Conservation (phyloP, 306 rosid species). For the Oxytropis ochrocephala region DNA sequence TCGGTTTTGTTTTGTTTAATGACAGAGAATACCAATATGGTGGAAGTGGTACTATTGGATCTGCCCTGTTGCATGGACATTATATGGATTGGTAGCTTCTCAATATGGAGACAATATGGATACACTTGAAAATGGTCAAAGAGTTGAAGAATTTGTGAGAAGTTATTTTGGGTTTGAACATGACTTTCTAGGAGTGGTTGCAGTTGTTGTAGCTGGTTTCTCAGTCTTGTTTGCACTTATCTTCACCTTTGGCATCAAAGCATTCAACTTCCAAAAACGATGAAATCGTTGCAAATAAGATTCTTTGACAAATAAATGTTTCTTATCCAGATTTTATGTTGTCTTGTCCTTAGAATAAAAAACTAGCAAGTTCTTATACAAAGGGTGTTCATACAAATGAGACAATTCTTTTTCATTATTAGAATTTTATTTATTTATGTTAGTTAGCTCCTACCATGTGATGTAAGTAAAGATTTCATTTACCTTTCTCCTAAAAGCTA, state of each 20-base stretch:
- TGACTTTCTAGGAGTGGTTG: slow-evolving; percentile 52
- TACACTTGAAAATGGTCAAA: slow-evolving; percentile 54
- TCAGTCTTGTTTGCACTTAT: slow-evolving; percentile 56
- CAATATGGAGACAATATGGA: slow-evolving; percentile 57
- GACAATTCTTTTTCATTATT: not conserved
- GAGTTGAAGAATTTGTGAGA: slow-evolving; percentile 51
- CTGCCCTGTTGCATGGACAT: slow-evolving; percentile 83
- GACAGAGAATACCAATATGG: slow-evolving; percentile 86
- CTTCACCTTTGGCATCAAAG: slow-evolving; percentile 52
- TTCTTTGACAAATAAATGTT: not conserved
- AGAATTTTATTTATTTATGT: not conserved
- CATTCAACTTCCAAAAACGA: slow-evolving; percentile 64
- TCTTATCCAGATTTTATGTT: not conserved
- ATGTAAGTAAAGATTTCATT: not conserved
- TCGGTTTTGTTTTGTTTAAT: not conserved
- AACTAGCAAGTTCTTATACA: not conserved
- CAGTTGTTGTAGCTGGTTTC: slow-evolving; percentile 53
- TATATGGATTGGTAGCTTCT: slow-evolving; percentile 64
- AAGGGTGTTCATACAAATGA: not conserved
- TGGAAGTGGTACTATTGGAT: slow-evolving; percentile 86
- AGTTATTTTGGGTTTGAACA: slow-evolving; percentile 58
- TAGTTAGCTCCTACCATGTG: not conserved
- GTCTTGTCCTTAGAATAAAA: not conserved
- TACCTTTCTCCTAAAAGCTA: not conserved
- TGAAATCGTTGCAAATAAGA: slow-evolving; percentile 17